Base-by-base conservation (phyloP, 208 protist species). In the Wallacemonas sp. region DNA sequence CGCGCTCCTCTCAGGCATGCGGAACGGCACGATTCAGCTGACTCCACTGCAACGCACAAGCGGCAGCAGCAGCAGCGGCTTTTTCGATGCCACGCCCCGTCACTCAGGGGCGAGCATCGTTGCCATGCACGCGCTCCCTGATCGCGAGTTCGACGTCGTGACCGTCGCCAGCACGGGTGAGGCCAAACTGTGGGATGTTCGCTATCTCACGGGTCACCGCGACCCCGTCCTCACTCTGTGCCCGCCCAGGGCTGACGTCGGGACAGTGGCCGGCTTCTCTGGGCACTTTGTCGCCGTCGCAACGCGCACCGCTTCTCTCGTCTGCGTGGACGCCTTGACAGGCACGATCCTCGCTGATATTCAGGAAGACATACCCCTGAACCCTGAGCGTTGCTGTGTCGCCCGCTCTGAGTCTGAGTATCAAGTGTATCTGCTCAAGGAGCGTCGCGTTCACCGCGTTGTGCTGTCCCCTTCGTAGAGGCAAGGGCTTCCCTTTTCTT, bases 161-260 rank as follows among this genome's bases (percentile, higher is more conserved):
- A 87, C 82, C 4, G 72, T 89, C 23, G 56, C 80, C 16, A 76
- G 68, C 32, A 70, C 66, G 32, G 82, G 82, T 46, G 78, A 81
- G 44, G 62, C 74, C 24, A 86, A 82, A 47, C 63, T 92, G 32
- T 92, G 86, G 86, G 86, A 92, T 76, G 46, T 80, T 5, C 74
- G 86, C 33, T 76, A 75, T 56, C 71, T 92, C 55, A 26, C 33
- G 8, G 36, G 16, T 19, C 41, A 30, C 30, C 71, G 57, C 19
- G 66, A 85, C 16, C 78, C 84, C 0, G 78, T 90, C 30, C 30
- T 39, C 11, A 60, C 68, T 19, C 54, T 81, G 1, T 62, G 70
- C 38, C 43, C 30, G 14, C 57, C 70, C 30, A 58, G 49, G 32
- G 60, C 38, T 17, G 52, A 70, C 54, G 26, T 61, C 43, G 74